These are phyloP conservation scores for Pholiota conissans DNA, from an alignment of 768 basidiomycete species.

Conservation along the genomic window DNA sequence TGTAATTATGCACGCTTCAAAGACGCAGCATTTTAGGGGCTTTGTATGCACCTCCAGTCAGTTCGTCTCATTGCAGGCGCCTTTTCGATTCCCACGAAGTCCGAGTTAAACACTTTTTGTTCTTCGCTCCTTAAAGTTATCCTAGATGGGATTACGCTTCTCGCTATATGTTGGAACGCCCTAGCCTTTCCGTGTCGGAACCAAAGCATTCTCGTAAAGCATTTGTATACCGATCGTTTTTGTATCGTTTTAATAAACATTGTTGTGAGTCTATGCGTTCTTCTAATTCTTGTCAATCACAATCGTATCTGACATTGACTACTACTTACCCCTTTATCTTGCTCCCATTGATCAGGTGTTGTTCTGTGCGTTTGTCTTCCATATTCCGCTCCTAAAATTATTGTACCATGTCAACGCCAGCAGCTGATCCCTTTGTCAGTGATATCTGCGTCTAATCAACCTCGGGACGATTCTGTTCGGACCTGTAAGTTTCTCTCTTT, in stretches of 20 bases:
- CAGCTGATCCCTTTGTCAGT: slow-evolving; percentile 10
- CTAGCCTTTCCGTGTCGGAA: neutral
- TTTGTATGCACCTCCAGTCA: slow-evolving; percentile 16
- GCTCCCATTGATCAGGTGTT: neutral
- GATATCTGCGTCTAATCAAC: slow-evolving; percentile 12
- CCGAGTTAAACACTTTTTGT: neutral
- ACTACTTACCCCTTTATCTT: neutral
- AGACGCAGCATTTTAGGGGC: slow-evolving; percentile 12
- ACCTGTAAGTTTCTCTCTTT: slow-evolving; percentile 8
- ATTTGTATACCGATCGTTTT: slow-evolving; percentile 6
- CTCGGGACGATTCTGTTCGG: slow-evolving; percentile 10
- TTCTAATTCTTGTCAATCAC: neutral
- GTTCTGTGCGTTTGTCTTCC: slow-evolving; percentile 8
- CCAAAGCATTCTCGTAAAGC: neutral
- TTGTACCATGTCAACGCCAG: too few species aligned
- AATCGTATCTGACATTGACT: neutral
- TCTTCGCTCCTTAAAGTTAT: slow-evolving; percentile 3
- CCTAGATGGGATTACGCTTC: slow-evolving; percentile 12
- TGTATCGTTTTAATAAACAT: too few species aligned
- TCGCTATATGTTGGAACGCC: slow-evolving; percentile 13
- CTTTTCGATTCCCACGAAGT: neutral
- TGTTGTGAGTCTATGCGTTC: slow-evolving; percentile 8
- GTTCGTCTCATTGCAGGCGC: neutral
- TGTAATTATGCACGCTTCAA: slow-evolving; percentile 6
- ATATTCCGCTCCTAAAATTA: neutral